These are phyloP conservation scores for Euphorbia lathyris DNA, from an alignment of 345 rosid species.

Conservation along the genomic window DNA sequence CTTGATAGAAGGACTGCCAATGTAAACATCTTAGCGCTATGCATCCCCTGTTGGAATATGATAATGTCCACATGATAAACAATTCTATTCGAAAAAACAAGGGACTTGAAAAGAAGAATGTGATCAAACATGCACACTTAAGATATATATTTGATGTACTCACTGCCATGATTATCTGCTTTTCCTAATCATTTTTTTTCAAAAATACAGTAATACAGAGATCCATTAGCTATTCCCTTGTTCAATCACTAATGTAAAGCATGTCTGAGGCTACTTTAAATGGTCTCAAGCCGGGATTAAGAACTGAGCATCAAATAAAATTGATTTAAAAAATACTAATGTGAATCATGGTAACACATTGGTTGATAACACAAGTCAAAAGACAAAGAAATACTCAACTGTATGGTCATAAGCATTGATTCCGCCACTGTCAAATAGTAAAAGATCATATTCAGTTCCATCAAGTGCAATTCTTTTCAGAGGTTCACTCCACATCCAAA, in stretches of 20 bases:
- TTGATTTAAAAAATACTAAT: background rate
- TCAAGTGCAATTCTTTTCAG: constrained; percentile 83
- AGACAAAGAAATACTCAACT: constrained; percentile 38
- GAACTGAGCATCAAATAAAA: background rate
- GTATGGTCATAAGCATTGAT: constrained; percentile 93
- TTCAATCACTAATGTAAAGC: background rate
- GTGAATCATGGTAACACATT: background rate
- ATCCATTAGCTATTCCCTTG: background rate
- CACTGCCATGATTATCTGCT: background rate
- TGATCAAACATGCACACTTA: background rate
- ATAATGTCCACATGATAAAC: background rate
- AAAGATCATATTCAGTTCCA: constrained; percentile 81
- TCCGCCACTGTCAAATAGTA: constrained; percentile 90
- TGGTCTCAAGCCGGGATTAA: background rate
- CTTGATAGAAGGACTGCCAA: constrained; percentile 94
- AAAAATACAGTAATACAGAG: background rate
- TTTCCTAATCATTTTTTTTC: background rate
- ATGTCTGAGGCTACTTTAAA: background rate
- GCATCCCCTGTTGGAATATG: constrained; percentile 63
- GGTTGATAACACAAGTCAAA: background rate
- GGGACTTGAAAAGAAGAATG: background rate
- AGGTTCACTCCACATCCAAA: constrained; percentile 97
- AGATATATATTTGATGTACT: background rate
- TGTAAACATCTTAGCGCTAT: constrained; percentile 91
- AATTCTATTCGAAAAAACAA: background rate